These are phyloP conservation scores for Oryza glumipatula DNA, from an alignment of 176 grass and related monocot genomes.

Conservation along the genomic window DNA sequence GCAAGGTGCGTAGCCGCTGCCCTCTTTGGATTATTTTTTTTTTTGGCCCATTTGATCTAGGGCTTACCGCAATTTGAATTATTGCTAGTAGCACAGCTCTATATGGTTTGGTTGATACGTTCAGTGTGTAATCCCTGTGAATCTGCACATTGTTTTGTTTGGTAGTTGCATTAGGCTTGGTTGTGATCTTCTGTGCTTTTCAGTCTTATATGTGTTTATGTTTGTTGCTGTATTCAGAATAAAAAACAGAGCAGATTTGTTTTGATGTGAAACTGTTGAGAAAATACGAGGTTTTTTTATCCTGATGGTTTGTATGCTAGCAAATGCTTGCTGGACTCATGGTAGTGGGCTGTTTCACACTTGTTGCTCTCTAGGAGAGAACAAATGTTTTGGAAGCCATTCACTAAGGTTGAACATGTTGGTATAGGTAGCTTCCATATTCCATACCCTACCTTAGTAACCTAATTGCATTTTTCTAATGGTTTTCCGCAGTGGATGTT, in stretches of 20 bases:
- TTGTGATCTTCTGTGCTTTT: background rate
- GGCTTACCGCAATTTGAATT: background rate
- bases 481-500: background rate
- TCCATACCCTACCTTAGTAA: background rate
- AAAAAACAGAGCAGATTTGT: background rate
- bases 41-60: conserved; percentile 9
- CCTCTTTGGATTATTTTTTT: background rate
- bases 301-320: background rate
- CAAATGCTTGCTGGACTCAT: background rate
- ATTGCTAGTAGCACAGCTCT: no score
- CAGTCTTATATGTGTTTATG: background rate
- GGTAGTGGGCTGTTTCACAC: background rate
- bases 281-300: background rate
- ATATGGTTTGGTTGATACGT: no score
- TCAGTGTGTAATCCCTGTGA: background rate
- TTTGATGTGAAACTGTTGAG: background rate
- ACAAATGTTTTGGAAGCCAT: background rate
- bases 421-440: background rate
- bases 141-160: conserved; percentile 17
- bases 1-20: conserved; percentile 38
- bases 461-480: background rate
- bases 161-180: background rate
- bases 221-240: background rate
- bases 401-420: background rate
- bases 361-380: background rate